Base-by-base conservation (phyloP, 768 basidiomycete species). In the Dendrothele bispora region DNA sequence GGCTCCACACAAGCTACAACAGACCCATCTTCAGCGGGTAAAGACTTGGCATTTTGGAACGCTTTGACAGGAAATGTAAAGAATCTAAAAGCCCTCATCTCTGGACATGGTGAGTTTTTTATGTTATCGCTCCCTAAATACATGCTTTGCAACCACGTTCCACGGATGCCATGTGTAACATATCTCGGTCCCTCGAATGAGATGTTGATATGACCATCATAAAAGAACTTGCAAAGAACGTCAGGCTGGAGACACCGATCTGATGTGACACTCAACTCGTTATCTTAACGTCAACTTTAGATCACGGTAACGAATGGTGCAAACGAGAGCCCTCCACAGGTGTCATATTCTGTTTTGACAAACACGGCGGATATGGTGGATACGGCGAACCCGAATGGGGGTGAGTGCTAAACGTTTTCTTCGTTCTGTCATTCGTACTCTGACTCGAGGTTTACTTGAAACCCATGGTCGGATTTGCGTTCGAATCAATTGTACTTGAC, bases 241-340 rank as follows among this genome's bases (percentile, higher is more conserved):
- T n/a, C n/a, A n/a, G n/a, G n/a, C n/a, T n/a, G n/a, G n/a, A n/a
- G n/a, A n/a, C n/a, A n/a, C n/a, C n/a, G n/a, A n/a, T n/a, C n/a
- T n/a, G n/a, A n/a, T n/a, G n/a, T n/a, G n/a, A n/a, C n/a, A n/a
- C n/a, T n/a, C n/a, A n/a, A n/a, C n/a, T 43, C 20, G 27, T 15
- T 50, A 11, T 14, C 32, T 18, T 22, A 27, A 53, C 29, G 29
- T 52, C n/a, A n/a, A n/a, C n/a, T n/a, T n/a, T 22, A 86, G 87
- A 86, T 59, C 88, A 90, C 53, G 88, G 88, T 1, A 75, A 89
- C 49, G 86, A 88, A 60, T 90, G 88, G 88, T 90, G 88, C 51
- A 77, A 78, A 7, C 79, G 84, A 15, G 84, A 88, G 50, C 75
- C 76, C 2, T 73, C 71, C 3, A 80, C 80, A 51, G 66, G 78